Percentiles rank a stretch among this genome's conserved stretches.
These are phyloP conservation scores for Quercus gilva DNA, from an alignment of 306 rosid species.

Conservation along the genomic window DNA sequence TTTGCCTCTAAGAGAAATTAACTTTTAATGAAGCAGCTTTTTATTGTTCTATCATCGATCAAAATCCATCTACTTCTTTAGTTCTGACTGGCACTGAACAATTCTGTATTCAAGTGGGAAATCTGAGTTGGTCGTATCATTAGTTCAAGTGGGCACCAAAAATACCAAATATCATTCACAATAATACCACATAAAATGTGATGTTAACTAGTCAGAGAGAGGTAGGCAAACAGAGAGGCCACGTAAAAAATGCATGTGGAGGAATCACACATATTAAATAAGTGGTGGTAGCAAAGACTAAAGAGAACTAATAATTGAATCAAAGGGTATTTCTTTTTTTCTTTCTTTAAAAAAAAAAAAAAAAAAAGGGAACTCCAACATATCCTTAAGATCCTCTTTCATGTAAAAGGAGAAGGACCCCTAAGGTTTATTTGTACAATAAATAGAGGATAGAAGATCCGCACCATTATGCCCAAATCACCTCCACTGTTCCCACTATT, in stretches of 20 bases:
- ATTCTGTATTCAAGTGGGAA: conserved; percentile 38
- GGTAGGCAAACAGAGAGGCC: background rate
- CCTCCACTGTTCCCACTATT: conserved; percentile 33
- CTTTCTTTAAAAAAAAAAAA: too few relatives aligned
- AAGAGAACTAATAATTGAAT: conserved; percentile 22
- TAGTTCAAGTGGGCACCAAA: conserved; percentile 25
- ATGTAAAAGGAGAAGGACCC: background rate
- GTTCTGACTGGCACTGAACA: conserved; percentile 18
- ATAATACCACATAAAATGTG: background rate
- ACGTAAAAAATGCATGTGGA: conserved; percentile 16
- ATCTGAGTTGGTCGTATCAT: conserved; percentile 41
- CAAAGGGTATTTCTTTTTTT: conserved; percentile 2
- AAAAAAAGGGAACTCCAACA: conserved; percentile 31
- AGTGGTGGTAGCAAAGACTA: background rate
- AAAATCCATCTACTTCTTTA: conserved; percentile 10
- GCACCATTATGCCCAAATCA: conserved; percentile 29
- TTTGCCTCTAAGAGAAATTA: too few relatives aligned
- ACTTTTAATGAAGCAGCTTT: too few relatives aligned
- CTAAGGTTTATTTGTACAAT: conserved; percentile 14
- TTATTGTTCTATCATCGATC: background rate
- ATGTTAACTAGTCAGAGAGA: conserved; percentile 15
- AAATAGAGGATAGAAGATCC: conserved; percentile 50
- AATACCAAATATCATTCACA: conserved; percentile 15
- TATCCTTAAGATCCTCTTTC: conserved; percentile 46
- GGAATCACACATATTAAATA: conserved; percentile 34